Percentiles rank a stretch among this genome's conserved stretches.
Conservation (phyloP, 2,329 filamentous ascomycete species). For the Venturia nashicola region DNA sequence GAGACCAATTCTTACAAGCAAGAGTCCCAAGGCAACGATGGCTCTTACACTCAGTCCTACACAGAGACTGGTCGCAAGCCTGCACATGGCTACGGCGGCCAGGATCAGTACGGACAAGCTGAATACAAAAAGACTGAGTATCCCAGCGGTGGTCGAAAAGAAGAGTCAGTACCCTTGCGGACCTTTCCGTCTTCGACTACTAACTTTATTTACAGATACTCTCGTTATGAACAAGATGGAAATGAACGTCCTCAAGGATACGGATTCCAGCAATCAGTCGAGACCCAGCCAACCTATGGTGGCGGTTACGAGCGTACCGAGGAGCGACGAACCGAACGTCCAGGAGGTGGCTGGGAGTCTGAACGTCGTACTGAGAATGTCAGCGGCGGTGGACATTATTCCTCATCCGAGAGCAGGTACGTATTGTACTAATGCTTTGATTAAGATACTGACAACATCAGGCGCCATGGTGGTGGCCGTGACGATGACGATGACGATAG, state of each 20-base stretch:
- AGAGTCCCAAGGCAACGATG: conserved; percentile 41
- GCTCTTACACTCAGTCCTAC: conserved; percentile 30
- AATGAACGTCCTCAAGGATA: conserved; percentile 28
- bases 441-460: background rate
- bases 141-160: conserved; percentile 42
- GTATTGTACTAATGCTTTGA: background rate
- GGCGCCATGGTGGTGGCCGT: background rate
- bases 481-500: conserved; percentile 5
- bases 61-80: conserved; percentile 44
- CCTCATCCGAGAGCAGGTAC: conserved; percentile 14
- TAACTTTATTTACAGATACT: conserved; percentile 27
- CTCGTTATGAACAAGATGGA: conserved; percentile 44
- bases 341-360: conserved; percentile 28
- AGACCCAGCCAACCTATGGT: conserved; percentile 34
- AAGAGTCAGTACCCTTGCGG: conserved; percentile 25
- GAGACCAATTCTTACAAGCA: conserved; percentile 43
- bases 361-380: conserved; percentile 23
- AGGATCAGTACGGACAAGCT: conserved; percentile 44
- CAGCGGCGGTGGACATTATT: conserved; percentile 16
- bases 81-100: conserved; percentile 10
- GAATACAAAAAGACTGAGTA: conserved; percentile 48
- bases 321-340: conserved; percentile 38
- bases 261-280: conserved; percentile 46
- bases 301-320: conserved; percentile 48
- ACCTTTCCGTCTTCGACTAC: background rate